Evolutionary conservation across 1,284 basidiomycete genomes (phyloP).

Genomic region (Microbotryum scabiosae): DNA sequence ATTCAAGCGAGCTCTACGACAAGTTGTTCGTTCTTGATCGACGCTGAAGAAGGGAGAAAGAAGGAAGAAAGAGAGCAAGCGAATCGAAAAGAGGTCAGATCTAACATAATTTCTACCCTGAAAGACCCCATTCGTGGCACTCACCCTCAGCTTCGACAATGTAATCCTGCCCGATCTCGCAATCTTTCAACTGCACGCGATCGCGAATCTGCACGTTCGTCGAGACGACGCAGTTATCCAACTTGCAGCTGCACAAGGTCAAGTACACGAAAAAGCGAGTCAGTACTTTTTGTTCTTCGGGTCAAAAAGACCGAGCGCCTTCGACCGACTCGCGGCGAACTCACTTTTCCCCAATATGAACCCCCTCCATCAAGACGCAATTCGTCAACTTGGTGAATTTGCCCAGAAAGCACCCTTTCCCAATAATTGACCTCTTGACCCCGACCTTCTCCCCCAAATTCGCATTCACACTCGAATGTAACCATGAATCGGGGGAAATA

Average conservation of each 20-base stretch:
- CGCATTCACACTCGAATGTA: constrained; percentile 60
- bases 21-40: constrained; percentile 29
- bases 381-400: constrained; percentile 74
- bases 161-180: constrained; percentile 80
- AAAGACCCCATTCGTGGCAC: constrained; percentile 22
- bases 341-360: constrained; percentile 75
- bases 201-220: constrained; percentile 69
- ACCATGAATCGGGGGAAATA: constrained; percentile 70
- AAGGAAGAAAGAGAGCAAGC: background rate
- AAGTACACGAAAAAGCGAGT: too few relatives aligned
- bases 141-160: constrained; percentile 65
- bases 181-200: constrained; percentile 68
- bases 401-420: constrained; percentile 79
- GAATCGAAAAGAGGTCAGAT: background rate
- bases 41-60: constrained; percentile 5
- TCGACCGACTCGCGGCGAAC: constrained; percentile 29
- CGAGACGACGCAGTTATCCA: constrained; percentile 82
- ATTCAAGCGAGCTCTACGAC: constrained; percentile 22
- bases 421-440: constrained; percentile 81
- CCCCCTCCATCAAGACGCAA: constrained; percentile 85
- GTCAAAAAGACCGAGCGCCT: background rate
- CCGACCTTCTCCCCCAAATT: constrained; percentile 72
- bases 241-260: constrained; percentile 56
- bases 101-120: too few relatives aligned
- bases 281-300: background rate